Evolutionary conservation across 345 rosid species (phyloP).

Genomic region (Citrus mangshanensis): DNA sequence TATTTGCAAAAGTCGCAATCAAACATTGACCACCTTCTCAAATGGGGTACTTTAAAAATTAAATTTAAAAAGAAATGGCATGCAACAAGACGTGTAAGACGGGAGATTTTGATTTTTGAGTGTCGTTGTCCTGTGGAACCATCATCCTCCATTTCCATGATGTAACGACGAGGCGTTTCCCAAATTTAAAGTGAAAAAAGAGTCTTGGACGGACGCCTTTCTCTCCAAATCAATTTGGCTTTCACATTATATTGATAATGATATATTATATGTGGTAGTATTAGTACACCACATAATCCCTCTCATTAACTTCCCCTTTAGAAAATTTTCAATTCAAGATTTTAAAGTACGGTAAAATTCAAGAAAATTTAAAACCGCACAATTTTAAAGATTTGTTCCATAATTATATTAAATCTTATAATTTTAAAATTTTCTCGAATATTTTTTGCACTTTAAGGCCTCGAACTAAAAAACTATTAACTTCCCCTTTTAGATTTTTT

Average conservation of each 20-base stretch:
- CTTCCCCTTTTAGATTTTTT: no score
- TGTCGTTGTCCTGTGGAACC: not conserved
- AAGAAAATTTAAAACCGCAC: fast-evolving
- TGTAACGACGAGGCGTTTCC: not conserved
- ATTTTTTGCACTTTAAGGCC: fast-evolving
- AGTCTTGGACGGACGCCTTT: no score
- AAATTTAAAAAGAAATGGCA: not conserved
- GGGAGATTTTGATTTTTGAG: not conserved
- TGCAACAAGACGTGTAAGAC: slow-evolving; percentile 9
- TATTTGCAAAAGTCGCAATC: slow-evolving; percentile 6
- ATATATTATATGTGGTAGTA: no score
- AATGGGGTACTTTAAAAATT: not conserved
- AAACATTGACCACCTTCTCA: slow-evolving; percentile 7
- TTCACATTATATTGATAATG: no score
- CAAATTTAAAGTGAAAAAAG: not conserved
- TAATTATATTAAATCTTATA: fast-evolving
- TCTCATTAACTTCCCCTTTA: no score
- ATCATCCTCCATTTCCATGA: not conserved
- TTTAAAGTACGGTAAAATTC: fast-evolving
- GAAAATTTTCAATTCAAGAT: no score
- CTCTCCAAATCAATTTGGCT: no score
- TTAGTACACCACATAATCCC: no score
- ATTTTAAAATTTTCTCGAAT: no score
- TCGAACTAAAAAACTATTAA: no score
- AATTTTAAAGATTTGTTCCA: fast-evolving